Evolutionary conservation across 2,329 filamentous ascomycete species (phyloP).

Genomic region (Magnaporthiopsis incrustans): DNA sequence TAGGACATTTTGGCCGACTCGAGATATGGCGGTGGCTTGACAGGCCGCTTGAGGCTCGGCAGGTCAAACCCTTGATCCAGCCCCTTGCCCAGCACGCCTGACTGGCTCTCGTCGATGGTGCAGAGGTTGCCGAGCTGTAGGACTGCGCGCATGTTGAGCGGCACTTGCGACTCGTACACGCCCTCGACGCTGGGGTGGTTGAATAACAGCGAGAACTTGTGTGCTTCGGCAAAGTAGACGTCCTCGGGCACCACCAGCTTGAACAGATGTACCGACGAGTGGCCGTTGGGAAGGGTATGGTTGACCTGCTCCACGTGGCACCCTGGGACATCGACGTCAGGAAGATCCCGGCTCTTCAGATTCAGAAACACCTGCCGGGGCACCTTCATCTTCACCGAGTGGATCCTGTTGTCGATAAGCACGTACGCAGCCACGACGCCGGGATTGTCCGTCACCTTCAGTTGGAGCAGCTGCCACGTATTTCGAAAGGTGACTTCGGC

Average conservation of each 20-base stretch:
- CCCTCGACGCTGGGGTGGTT: constrained; percentile 93
- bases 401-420: constrained; percentile 87
- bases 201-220: constrained; percentile 76
- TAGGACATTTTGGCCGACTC: constrained; percentile 68
- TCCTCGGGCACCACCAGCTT: constrained; percentile 87
- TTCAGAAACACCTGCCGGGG: constrained; percentile 88
- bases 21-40: constrained; percentile 64
- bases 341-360: constrained; percentile 76
- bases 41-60: constrained; percentile 59
- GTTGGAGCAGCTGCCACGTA: constrained; percentile 90
- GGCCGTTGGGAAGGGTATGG: constrained; percentile 88
- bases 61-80: constrained; percentile 92
- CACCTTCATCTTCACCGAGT: constrained; percentile 80
- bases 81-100: constrained; percentile 85
- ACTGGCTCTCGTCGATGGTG: constrained; percentile 84
- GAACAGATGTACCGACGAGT: constrained; percentile 89
- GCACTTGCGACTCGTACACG: constrained; percentile 91
- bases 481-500: constrained; percentile 84
- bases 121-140: constrained; percentile 86
- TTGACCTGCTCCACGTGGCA: constrained; percentile 90
- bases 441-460: constrained; percentile 72
- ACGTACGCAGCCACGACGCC: constrained; percentile 86
- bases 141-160: constrained; percentile 77
- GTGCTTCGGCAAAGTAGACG: constrained; percentile 73
- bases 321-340: constrained; percentile 77